These are phyloP conservation scores for Hyaloscypha finlandica DNA, from an alignment of 495 filamentous ascomycete genomes.

Conservation along the genomic window DNA sequence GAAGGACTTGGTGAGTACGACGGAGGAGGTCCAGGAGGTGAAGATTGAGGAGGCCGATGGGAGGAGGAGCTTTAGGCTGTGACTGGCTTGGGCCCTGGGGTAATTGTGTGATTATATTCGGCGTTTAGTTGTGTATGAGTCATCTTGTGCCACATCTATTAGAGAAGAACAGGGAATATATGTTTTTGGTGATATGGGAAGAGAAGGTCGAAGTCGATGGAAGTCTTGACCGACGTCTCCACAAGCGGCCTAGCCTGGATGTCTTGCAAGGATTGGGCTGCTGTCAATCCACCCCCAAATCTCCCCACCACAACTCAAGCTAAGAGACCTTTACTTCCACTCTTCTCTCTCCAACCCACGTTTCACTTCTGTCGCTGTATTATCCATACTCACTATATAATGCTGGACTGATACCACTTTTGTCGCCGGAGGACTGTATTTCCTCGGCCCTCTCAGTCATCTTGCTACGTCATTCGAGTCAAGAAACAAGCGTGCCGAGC, in stretches of 20 bases:
- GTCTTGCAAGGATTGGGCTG: not conserved
- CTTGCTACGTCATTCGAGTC: not conserved
- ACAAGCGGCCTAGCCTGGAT: not conserved
- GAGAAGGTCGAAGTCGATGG: not conserved
- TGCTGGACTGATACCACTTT: not conserved
- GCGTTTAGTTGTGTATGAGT: too few species aligned
- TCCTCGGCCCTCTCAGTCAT: not conserved
- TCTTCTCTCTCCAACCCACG: not conserved
- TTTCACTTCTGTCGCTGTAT: not conserved
- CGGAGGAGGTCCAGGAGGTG: too few species aligned
- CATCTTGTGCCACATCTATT: too few species aligned
- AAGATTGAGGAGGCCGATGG: too few species aligned
- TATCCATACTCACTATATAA: not conserved
- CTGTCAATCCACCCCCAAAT: not conserved
- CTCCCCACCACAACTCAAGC: not conserved
- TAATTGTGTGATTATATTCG: too few species aligned
- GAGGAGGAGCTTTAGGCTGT: too few species aligned
- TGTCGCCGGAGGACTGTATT: not conserved
- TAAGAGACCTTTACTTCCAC: not conserved
- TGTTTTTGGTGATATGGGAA: not conserved
- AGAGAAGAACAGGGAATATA: too few species aligned
- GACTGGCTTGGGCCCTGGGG: too few species aligned
- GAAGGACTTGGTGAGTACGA: too few species aligned
- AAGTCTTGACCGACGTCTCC: not conserved
- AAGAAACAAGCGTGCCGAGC: not conserved